Base-by-base conservation (phyloP, 768 basidiomycete genomes). In the Mycena maculata region DNA sequence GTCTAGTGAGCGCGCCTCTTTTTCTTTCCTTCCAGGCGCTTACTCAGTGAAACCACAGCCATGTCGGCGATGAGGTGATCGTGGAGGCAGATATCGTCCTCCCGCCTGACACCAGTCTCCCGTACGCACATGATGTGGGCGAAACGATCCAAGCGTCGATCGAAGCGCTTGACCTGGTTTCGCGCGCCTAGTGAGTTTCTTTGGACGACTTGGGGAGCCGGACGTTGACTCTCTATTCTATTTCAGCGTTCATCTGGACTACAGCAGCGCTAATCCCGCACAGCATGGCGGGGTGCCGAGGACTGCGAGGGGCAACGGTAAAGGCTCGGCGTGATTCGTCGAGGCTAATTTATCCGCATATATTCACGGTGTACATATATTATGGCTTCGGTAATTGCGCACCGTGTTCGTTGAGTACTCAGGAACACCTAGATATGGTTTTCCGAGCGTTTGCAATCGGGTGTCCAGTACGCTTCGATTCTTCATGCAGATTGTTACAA, bases 41-140 rank as follows among this genome's bases (percentile, higher is more conserved):
- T 22, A 45, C 28, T 16, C 7, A 36, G 8, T 36, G 33, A 42
- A 22, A 22, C 20, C 53, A n/a, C n/a, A 71, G 69, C 41, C 69
- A 71, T 42, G 58, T 67, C 42, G 69, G 69, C 6, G 69, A 71
- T 36, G 69, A 71, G 62, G 30, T 71, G 11, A 71, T 71, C 48
- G 69, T 71, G 3, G 69, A 71, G 27, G 69, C 61, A 16, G 69
- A 71, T 30, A 44, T 71, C 10, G 64, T 71, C 48, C 62, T 66
- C 16, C 47, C 61, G 12, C 38, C 57, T 5, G 12, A 59, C 30
- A 71, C 69, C 25, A 55, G 42, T 18, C 69, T 71, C 25, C 30
- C 62, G 12, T 61, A 60, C 30, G 65, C 69, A 9, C 69, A 71
- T 54, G 69, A 71, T 31, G 62, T 71, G 18, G 65, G 69, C 4